Conservation (phyloP, 345 rosid genomes). For the Cardiospermum halicacabum region DNA sequence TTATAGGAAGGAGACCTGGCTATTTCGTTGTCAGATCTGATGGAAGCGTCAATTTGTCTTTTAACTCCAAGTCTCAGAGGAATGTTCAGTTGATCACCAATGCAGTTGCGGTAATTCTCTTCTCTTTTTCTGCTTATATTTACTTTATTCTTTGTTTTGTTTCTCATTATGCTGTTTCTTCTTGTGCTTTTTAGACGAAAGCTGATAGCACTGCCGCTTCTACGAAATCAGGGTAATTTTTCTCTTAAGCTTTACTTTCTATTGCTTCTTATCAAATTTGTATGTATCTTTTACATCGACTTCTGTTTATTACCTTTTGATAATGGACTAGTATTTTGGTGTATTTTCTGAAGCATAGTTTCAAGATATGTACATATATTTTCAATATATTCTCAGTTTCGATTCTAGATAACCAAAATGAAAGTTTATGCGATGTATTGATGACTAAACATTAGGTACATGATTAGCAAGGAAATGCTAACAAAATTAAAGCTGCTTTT, state of each 20-base stretch:
- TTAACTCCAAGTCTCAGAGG: constrained; percentile 30
- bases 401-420: too few relatives aligned
- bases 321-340: too few relatives aligned
- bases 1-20: constrained; percentile 47
- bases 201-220: constrained; percentile 50
- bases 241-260: neutral
- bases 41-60: constrained; percentile 31
- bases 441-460: neutral
- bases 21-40: constrained; percentile 60
- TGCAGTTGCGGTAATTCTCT: constrained; percentile 66
- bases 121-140: neutral
- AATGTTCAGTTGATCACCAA: constrained; percentile 47
- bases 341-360: neutral
- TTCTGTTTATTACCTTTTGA: too few relatives aligned
- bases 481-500: too few relatives aligned
- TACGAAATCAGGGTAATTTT: constrained; percentile 59
- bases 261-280: too few relatives aligned
- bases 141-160: neutral
- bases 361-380: neutral
- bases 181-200: constrained; percentile 47
- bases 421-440: neutral
- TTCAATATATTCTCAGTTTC: too few relatives aligned
- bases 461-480: neutral
- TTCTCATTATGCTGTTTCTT: neutral
- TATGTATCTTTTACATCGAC: too few relatives aligned